These are phyloP conservation scores for Ramaria rubella DNA, from an alignment of 768 basidiomycete species.

Conservation along the genomic window DNA sequence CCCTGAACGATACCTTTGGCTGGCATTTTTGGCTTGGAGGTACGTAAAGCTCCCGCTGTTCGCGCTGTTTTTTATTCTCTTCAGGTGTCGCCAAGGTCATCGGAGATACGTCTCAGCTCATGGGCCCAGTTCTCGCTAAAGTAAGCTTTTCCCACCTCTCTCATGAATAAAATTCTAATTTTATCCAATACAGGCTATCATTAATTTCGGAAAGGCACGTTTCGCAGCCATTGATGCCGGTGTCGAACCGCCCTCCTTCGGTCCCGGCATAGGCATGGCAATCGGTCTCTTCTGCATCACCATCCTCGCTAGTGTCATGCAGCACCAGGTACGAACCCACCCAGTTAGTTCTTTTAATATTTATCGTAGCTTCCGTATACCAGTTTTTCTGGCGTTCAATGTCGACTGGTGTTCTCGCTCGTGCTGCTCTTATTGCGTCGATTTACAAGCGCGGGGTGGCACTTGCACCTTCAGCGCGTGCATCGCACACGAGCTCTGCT, in stretches of 20 bases:
- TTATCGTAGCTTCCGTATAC: conserved; percentile 12
- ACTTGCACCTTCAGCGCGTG: conserved; percentile 60
- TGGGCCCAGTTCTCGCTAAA: conserved; percentile 57
- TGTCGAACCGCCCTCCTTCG: conserved; percentile 33
- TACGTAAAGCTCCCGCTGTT: conserved; percentile 42
- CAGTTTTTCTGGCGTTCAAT: conserved; percentile 70
- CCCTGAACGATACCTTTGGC: conserved; percentile 55
- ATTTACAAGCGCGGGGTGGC: conserved; percentile 65
- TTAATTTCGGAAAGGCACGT: conserved; percentile 50
- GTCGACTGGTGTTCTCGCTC: conserved; percentile 55
- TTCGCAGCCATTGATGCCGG: conserved; percentile 34
- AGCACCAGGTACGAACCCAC: conserved; percentile 50
- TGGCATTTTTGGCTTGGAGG: conserved; percentile 59
- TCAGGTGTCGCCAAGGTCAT: conserved; percentile 35
- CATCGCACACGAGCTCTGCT: conserved; percentile 52
- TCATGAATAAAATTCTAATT: not conserved
- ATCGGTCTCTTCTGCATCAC: conserved; percentile 46
- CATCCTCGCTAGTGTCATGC: conserved; percentile 46
- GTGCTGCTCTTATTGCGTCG: conserved; percentile 60
- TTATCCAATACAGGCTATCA: conserved; percentile 46
- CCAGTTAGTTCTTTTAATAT: conserved; percentile 18
- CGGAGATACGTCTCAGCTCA: conserved; percentile 54
- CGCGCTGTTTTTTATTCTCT: not conserved
- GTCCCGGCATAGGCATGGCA: conserved; percentile 53
- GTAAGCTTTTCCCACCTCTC: conserved; percentile 23